A percentile compares a stretch with the other conserved stretches of the same genome.
These are phyloP conservation scores for Metarhizium anisopliae DNA, from an alignment of 2,329 filamentous ascomycete species.

Conservation along the genomic window DNA sequence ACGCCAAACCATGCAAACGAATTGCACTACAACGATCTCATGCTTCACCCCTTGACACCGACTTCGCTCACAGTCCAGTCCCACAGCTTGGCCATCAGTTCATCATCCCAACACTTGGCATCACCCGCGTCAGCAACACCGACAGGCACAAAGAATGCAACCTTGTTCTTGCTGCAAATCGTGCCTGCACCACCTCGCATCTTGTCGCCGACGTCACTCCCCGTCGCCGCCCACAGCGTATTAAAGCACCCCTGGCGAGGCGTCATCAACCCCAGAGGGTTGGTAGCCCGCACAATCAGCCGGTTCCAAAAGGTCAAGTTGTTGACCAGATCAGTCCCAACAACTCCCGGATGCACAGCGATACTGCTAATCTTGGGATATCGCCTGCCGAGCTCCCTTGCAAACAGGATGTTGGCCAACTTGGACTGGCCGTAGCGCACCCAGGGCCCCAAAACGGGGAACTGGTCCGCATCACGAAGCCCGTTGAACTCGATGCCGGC, in stretches of 20 bases:
- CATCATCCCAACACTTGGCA: slow-evolving; percentile 12
- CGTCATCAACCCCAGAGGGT: not conserved
- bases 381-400: slow-evolving; percentile 33
- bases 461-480: not conserved
- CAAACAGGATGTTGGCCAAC: slow-evolving; percentile 38
- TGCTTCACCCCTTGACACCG: not conserved
- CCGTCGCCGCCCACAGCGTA: slow-evolving; percentile 23
- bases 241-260: not conserved
- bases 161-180: slow-evolving; percentile 7
- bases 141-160: slow-evolving; percentile 20
- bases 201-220: not conserved
- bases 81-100: slow-evolving; percentile 27
- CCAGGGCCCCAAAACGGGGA: slow-evolving; percentile 20
- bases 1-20: not conserved
- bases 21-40: not conserved
- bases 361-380: slow-evolving; percentile 33
- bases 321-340: slow-evolving; percentile 19
- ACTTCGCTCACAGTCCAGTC: slow-evolving; percentile 22
- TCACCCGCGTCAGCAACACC: slow-evolving; percentile 13
- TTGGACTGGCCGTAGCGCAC: slow-evolving; percentile 42
- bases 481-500: slow-evolving; percentile 20
- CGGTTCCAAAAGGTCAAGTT: slow-evolving; percentile 14
- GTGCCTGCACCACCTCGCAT: not conserved
- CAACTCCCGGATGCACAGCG: slow-evolving; percentile 39
- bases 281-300: slow-evolving; percentile 16